Base-by-base conservation (phyloP, 805 yeast species). In the Limtongia smithiae region DNA sequence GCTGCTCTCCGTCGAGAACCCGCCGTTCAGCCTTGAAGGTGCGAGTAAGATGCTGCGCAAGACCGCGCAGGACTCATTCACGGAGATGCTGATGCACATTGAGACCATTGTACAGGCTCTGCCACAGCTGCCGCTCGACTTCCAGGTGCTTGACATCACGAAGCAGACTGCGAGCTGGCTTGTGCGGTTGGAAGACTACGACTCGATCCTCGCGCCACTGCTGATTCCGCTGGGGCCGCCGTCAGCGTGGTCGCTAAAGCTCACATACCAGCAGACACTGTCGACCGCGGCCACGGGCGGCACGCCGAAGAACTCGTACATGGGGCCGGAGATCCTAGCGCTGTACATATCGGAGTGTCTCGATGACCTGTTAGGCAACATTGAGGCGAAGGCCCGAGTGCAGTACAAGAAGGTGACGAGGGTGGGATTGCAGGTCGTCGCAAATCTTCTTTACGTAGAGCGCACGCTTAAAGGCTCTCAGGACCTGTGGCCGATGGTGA, bases 291-390 rank as follows among this genome's bases (percentile, higher is more conserved):
- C 50, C 25, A 18, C 5, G 6, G 6, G 35, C 9, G 28, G 40
- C 25, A 31, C 37, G 14, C 37, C 46, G 1, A 28, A 36, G 25
- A 41, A 27, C 25, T 50, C 57, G 18, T 45, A 41, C 36, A 42
- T 50, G 44, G 57, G 56, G n/a, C 14, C 52, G 9, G 57, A 53
- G 39, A 41, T 84, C 55, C 65, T 88, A 30, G 76, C 88, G 1
- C 74, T 84, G 37, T 90, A 77, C 61, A 76, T 80, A 52, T 77
- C 89, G 44, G 97, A 91, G 64, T 74, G 84, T 37, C 75, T 91
- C 37, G 96, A 90, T 65, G 80, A 82, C 38, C 74, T 87, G 22
- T 73, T 82, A 63, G 71, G 81, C 28, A 76, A 76, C 45, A 67
- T 90, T 40, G 94, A 85, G 63, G 70, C 78, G 44, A 75, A 76